Evolutionary conservation across 2,329 filamentous ascomycete species (phyloP), one percentile per base, ranked within the genome.

Genomic region (Diaporthe vaccinii): DNA sequence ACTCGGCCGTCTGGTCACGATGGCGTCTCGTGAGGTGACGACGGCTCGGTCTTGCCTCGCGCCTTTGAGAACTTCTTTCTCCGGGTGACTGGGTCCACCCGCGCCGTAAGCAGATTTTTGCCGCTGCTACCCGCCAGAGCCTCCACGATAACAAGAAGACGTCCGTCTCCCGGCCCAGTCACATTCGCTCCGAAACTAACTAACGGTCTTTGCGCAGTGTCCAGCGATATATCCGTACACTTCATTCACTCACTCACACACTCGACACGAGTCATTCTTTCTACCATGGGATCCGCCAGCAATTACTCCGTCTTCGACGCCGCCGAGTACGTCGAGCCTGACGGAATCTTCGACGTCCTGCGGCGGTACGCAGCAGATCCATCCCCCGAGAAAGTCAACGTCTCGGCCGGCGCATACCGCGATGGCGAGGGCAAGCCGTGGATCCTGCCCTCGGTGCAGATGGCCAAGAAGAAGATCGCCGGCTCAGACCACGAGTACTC

Each of bases 351-450:
- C 57, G 76, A 77, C 10, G 74, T 76, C 15, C 58, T 76, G 17
- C 72, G 74, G 22, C 76, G 76, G 22, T 86, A 80, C 73, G 76
- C 80, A 6, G 81, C 79, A 0, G 84, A 86, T 44, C 28, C 75
- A 2, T 55, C 73, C 9, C 78, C 80, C 0, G 14, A 74, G 2
- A 86, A 85, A 76, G 82, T 85, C 71, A 85, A 85, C 57, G 79
- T 86, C 8, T 84, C 84, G 0, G 80, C 81, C 36, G 85, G 85
- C 1, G 81, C 82, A 0, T 86, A 86, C 58, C 80, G 84, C 4
- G 84, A 86, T 74, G 84, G 82, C 31, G 79, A 83, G 34, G 83
- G 80, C 12, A 77, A 82, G 58, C 84, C 84, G 2, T 86, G 84
- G 84, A 75, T 85, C 1, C 73, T 86, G 2, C 85, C 85, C 0